These are phyloP conservation scores for Ustilago sp. DNA, from an alignment of 1,284 basidiomycete species.

Conservation along the genomic window DNA sequence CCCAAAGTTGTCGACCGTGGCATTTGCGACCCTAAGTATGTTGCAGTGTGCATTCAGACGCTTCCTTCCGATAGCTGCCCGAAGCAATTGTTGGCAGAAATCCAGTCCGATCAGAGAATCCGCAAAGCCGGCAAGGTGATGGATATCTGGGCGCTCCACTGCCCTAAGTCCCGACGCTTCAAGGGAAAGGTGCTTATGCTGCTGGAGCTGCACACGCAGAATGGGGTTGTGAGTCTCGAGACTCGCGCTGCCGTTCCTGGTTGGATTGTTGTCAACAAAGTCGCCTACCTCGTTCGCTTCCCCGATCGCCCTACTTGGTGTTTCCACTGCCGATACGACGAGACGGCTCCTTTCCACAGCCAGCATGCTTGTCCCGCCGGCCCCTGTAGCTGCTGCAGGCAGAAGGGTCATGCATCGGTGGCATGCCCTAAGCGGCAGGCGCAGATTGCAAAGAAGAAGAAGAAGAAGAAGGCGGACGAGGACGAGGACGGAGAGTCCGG, in stretches of 20 bases:
- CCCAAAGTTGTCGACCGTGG: conserved; percentile 24
- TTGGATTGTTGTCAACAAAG: conserved; percentile 22
- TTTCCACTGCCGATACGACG: conserved; percentile 33
- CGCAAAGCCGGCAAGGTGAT: conserved; percentile 18
- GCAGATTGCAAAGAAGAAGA: conserved; percentile 26
- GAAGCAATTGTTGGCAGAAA: neutral
- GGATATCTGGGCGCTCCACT: conserved; percentile 32
- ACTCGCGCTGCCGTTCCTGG: conserved; percentile 28
- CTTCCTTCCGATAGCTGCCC: conserved; percentile 22
- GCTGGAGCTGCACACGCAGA: conserved; percentile 18
- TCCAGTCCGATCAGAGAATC: conserved; percentile 11
- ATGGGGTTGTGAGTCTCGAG: conserved; percentile 14
- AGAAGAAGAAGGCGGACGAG: neutral
- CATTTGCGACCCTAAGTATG: conserved; percentile 17
- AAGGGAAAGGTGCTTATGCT: conserved; percentile 37
- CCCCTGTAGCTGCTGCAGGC: conserved; percentile 24
- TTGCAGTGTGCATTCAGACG: conserved; percentile 32
- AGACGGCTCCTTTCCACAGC: conserved; percentile 25
- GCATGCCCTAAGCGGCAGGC: conserved; percentile 19
- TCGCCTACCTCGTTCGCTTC: conserved; percentile 35
- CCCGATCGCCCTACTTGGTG: conserved; percentile 37
- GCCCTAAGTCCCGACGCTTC: conserved; percentile 10
- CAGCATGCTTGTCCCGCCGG: conserved; percentile 17
- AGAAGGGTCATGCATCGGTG: conserved; percentile 18
- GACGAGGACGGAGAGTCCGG: neutral